These are phyloP conservation scores for Polytolypa hystricis DNA, from an alignment of 2,329 filamentous ascomycete species.

Conservation along the genomic window DNA sequence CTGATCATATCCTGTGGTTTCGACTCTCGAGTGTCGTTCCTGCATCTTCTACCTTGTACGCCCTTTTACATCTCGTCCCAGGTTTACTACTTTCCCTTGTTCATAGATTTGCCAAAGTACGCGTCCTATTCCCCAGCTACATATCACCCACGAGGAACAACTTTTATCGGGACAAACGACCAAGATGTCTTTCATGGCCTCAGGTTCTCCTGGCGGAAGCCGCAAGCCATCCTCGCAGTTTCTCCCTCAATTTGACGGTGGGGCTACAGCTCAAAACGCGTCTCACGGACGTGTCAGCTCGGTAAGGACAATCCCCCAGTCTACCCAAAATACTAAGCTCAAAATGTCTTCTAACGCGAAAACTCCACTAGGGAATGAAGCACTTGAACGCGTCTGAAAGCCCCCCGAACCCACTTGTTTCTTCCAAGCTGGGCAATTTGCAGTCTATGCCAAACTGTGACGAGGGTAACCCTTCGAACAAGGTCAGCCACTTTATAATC, in stretches of 20 bases:
- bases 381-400: conserved; percentile 7
- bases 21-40: too few species aligned
- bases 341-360: neutral
- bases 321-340: too few species aligned
- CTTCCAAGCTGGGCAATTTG: conserved; percentile 24
- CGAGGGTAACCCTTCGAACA: conserved; percentile 21
- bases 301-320: conserved; percentile 11
- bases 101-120: too few species aligned
- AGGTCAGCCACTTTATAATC: conserved; percentile 32
- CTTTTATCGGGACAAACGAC: neutral
- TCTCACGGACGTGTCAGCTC: conserved; percentile 17
- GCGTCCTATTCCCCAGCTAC: too few species aligned
- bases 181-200: conserved; percentile 21
- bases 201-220: conserved; percentile 16
- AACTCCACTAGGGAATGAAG: neutral
- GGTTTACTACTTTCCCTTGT: too few species aligned
- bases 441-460: conserved; percentile 17
- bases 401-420: conserved; percentile 22
- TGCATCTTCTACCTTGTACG: too few species aligned
- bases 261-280: conserved; percentile 11
- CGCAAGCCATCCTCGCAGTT: conserved; percentile 16
- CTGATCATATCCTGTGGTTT: too few species aligned
- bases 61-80: too few species aligned
- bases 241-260: conserved; percentile 14
- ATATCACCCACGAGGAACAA: too few species aligned